Conservation (phyloP, 2,329 filamentous ascomycete genomes). For the Penicillium capsulatum region DNA sequence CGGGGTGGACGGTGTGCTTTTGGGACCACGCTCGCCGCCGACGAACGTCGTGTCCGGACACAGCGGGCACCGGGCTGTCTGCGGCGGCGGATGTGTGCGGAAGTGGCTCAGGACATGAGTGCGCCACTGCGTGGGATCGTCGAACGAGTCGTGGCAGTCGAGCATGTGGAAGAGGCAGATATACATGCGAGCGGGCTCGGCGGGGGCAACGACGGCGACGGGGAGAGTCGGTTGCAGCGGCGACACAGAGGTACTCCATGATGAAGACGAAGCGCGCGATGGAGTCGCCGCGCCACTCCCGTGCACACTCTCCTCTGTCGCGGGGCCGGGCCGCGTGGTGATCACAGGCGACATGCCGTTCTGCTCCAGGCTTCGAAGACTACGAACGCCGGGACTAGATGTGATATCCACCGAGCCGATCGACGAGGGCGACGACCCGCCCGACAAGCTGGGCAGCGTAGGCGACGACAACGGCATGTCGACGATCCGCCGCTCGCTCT, state of each 20-base stretch:
- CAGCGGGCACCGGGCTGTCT: slow-evolving; percentile 42
- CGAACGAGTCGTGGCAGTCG: slow-evolving; percentile 41
- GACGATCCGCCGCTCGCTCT: slow-evolving; percentile 9
- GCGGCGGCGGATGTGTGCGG: slow-evolving; percentile 38
- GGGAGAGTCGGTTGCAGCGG: slow-evolving; percentile 8
- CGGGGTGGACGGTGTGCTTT: background rate
- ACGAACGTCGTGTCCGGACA: slow-evolving; percentile 30
- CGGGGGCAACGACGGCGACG: background rate
- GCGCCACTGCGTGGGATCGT: slow-evolving; percentile 39
- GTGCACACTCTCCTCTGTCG: background rate
- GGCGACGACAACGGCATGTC: slow-evolving; percentile 19
- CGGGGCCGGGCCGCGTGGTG: slow-evolving; percentile 1
- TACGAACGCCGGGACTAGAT: background rate
- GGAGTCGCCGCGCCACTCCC: background rate
- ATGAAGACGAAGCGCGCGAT: slow-evolving; percentile 25
- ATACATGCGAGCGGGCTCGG: slow-evolving; percentile 17
- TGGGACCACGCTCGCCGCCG: slow-evolving; percentile 8
- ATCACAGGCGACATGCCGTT: slow-evolving; percentile 14
- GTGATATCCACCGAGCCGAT: slow-evolving; percentile 31
- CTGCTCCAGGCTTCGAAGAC: no score
- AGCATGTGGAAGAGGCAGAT: slow-evolving; percentile 45
- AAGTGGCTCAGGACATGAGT: slow-evolving; percentile 46
- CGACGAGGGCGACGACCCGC: slow-evolving; percentile 27
- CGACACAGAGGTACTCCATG: slow-evolving; percentile 15
- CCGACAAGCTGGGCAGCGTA: slow-evolving; percentile 31